These are phyloP conservation scores for Skeletonema tropicum DNA, from an alignment of 108 stramenopile species.

Conservation along the genomic window DNA sequence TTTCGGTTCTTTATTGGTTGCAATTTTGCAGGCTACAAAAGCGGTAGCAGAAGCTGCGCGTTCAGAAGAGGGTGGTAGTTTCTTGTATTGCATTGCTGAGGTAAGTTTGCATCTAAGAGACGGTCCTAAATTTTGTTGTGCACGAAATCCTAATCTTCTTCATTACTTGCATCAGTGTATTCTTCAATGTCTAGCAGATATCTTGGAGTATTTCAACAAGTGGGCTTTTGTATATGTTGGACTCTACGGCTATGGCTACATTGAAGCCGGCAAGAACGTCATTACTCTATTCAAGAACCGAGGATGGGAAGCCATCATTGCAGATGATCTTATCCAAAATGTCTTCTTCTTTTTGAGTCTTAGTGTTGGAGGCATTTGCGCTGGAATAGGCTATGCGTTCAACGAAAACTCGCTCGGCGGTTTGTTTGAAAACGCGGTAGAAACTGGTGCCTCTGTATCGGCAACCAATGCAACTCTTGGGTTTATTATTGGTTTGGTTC, in stretches of 20 bases:
- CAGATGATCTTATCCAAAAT: conserved; percentile 86
- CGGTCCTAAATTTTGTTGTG: conserved; percentile 1
- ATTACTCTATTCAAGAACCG: conserved; percentile 83
- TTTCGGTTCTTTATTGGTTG: conserved; percentile 71
- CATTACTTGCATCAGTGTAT: conserved; percentile 55
- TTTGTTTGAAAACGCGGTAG: conserved; percentile 23
- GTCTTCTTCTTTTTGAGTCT: conserved; percentile 69
- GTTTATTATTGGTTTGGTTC: conserved; percentile 72
- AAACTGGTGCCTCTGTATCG: not conserved
- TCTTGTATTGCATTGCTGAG: conserved; percentile 66
- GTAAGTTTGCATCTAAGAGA: conserved; percentile 71
- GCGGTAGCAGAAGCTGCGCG: conserved; percentile 60
- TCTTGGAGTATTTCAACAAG: conserved; percentile 85
- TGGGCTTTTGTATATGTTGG: conserved; percentile 93
- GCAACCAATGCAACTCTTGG: conserved; percentile 49
- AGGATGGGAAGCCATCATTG: conserved; percentile 93
- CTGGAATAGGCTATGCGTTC: conserved; percentile 26
- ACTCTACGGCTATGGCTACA: conserved; percentile 81
- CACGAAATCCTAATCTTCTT: conserved; percentile 31
- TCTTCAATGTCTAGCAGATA: conserved; percentile 50
- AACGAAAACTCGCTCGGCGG: not conserved
- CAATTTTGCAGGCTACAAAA: conserved; percentile 74
- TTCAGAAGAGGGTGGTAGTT: conserved; percentile 46
- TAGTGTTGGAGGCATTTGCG: conserved; percentile 55
- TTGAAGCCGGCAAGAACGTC: conserved; percentile 85